Conservation (phyloP, 164 flowering plant genomes). For the Akebia trifoliata region DNA sequence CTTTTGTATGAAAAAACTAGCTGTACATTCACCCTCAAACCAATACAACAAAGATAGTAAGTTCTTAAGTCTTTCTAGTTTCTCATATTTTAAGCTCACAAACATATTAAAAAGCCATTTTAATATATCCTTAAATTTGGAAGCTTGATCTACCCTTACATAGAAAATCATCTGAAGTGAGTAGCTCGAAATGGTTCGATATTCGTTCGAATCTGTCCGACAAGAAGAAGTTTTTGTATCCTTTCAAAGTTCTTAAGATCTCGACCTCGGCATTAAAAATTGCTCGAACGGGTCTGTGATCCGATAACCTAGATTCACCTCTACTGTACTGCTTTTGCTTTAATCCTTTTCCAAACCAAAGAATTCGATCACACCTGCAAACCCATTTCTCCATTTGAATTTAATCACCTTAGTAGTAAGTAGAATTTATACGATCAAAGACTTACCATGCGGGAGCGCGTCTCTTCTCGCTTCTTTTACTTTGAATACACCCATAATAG, state of each 20-base stretch:
- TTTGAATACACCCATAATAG: conserved; percentile 36
- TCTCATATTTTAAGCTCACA: neutral
- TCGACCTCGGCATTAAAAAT: conserved; percentile 28
- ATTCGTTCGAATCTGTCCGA: conserved; percentile 36
- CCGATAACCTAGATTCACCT: conserved; percentile 27
- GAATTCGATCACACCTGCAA: conserved; percentile 35
- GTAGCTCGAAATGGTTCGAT: conserved; percentile 18
- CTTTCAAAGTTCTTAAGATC: conserved; percentile 12
- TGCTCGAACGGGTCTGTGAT: conserved; percentile 36
- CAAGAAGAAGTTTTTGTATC: conserved; percentile 23
- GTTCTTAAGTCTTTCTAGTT: neutral
- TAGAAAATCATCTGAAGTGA: conserved; percentile 16
- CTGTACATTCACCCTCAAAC: conserved; percentile 8
- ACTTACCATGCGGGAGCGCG: conserved; percentile 69
- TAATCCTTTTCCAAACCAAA: conserved; percentile 33
- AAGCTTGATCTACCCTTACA: conserved; percentile 29
- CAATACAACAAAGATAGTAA: neutral
- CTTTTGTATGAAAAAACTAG: too few species aligned
- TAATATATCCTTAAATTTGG: conserved; percentile 6
- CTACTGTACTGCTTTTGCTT: conserved; percentile 24
- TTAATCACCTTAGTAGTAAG: too few species aligned
- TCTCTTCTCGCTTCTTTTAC: conserved; percentile 34
- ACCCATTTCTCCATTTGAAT: too few species aligned
- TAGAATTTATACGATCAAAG: too few species aligned
- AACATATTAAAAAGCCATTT: neutral